Conservation (phyloP, 345 rosid genomes). For the Rhodamnia rubescens region DNA sequence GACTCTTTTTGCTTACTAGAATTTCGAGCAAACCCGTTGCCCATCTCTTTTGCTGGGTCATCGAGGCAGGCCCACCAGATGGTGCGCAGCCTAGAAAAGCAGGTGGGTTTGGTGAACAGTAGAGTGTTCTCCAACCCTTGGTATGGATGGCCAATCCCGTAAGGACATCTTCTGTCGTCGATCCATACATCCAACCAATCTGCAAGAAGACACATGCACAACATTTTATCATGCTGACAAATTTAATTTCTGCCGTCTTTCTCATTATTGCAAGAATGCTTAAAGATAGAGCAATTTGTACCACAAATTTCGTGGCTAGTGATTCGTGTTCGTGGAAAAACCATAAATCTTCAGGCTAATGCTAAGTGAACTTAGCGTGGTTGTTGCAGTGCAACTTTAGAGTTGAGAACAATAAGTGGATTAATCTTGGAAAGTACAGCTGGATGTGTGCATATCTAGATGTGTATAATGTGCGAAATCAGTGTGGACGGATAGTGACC, state of each 20-base stretch:
- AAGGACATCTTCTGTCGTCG: conserved; percentile 40
- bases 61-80: conserved; percentile 10
- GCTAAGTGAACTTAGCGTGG: background rate
- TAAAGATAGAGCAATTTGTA: background rate
- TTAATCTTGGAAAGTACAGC: background rate
- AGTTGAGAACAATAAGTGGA: background rate
- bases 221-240: background rate
- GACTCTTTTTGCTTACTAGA: conserved; percentile 24
- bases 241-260: background rate
- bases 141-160: conserved; percentile 9
- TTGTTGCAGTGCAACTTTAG: background rate
- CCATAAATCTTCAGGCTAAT: background rate
- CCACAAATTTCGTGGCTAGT: background rate
- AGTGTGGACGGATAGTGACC: conserved; percentile 6
- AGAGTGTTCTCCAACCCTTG: conserved; percentile 37
- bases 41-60: conserved; percentile 63
- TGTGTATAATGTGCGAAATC: background rate
- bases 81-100: conserved; percentile 61
- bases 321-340: background rate
- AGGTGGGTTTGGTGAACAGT: conserved; percentile 17
- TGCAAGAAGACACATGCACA: background rate
- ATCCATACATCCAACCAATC: conserved; percentile 64
- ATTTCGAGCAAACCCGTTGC: conserved; percentile 46
- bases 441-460: background rate
- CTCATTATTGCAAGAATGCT: background rate